A percentile compares a stretch with the other conserved stretches of the same genome.
These are phyloP conservation scores for Coelomomyces lativittatus DNA, from an alignment of 371 early-diverging fungal species.

Conservation along the genomic window DNA sequence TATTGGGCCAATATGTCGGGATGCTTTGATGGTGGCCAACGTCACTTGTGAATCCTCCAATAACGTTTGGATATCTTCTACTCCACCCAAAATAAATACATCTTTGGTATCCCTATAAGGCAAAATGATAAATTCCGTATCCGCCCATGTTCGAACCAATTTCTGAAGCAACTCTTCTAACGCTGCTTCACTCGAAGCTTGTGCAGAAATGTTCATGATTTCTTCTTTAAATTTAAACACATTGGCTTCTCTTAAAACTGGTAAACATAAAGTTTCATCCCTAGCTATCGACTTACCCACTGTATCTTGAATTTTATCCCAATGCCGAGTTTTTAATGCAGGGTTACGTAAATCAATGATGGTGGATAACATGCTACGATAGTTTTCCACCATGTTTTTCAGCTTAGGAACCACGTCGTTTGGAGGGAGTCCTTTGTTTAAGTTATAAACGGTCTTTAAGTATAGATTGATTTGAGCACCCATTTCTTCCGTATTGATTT, in stretches of 20 bases:
- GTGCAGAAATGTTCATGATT: slow-evolving; percentile 21
- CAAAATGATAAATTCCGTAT: slow-evolving; percentile 23
- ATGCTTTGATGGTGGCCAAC: slow-evolving; percentile 28
- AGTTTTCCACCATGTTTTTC: slow-evolving; percentile 27
- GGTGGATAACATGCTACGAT: slow-evolving; percentile 22
- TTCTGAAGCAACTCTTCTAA: slow-evolving; percentile 33
- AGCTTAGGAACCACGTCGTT: slow-evolving; percentile 40
- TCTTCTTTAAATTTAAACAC: slow-evolving; percentile 38
- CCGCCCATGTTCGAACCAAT: slow-evolving; percentile 29
- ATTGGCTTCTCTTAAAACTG: slow-evolving; percentile 16
- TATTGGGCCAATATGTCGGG: slow-evolving; percentile 41
- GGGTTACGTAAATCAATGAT: slow-evolving; percentile 40
- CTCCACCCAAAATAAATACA: slow-evolving; percentile 30
- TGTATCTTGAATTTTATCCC: slow-evolving; percentile 43
- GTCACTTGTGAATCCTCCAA: slow-evolving; percentile 44
- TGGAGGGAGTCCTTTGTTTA: slow-evolving; percentile 41
- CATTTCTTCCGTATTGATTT: slow-evolving; percentile 28
- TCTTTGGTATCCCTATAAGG: slow-evolving; percentile 34
- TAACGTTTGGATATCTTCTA: slow-evolving; percentile 34
- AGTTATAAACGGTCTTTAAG: slow-evolving; percentile 21
- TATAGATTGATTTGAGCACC: slow-evolving; percentile 18
- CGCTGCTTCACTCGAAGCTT: slow-evolving; percentile 32
- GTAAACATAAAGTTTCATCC: slow-evolving; percentile 28
- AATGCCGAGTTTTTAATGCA: slow-evolving; percentile 29
- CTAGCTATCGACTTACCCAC: slow-evolving; percentile 21